Evolutionary conservation across 75 land plant species (phyloP), one percentile per base, ranked within the genome.

Genomic region (Picea sitchensis): DNA sequence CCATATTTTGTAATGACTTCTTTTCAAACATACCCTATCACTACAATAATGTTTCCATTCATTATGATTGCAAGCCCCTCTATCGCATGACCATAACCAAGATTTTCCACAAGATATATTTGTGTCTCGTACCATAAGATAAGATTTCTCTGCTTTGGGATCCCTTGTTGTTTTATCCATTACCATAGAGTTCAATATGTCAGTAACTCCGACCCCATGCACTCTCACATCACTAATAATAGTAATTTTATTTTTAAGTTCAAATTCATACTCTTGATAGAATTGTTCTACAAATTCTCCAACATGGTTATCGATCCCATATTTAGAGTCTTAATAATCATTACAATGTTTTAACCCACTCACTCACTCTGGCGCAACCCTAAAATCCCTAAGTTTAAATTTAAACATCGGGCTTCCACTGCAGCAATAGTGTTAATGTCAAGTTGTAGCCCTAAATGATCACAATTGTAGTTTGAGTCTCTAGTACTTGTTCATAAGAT

Each of bases 381-480:
- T 84, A 79, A 98, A 98, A 58, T 93, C 92, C 57, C 99, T 98
- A 78, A 95, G 90, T 78, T 91, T 94, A 62, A 98, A 98, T 81
- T 95, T 95, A 14, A 98, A 87, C 81, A 90, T 95, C 14, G 99
- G 95, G 20, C 99, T 98, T 67, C 99, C 99, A 65, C 99, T 68
- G 99, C 98, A 76, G 99, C 99, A 51, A 98, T 98, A 31, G 99
- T 98, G 81, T 90, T 93, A 60, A 98, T 98, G 77, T 98, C 99
- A 64, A 98, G 94, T 80, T 98, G 99, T 67, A 98, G 98, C 36
- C 99, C 78, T 95, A 94, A 58, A 98, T 98, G 71, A 93, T 91
- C 47, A 93, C 94, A 7, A 98, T 98, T 58, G 99, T 92, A 78
- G 94, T 98, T 79, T 95, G 92, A 4, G 99, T 98, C 75, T 98